A percentile compares a stretch with the other conserved stretches of the same genome.
These are phyloP conservation scores for Macrophomina tecta DNA, from an alignment of 2,329 filamentous ascomycete genomes.

Conservation along the genomic window DNA sequence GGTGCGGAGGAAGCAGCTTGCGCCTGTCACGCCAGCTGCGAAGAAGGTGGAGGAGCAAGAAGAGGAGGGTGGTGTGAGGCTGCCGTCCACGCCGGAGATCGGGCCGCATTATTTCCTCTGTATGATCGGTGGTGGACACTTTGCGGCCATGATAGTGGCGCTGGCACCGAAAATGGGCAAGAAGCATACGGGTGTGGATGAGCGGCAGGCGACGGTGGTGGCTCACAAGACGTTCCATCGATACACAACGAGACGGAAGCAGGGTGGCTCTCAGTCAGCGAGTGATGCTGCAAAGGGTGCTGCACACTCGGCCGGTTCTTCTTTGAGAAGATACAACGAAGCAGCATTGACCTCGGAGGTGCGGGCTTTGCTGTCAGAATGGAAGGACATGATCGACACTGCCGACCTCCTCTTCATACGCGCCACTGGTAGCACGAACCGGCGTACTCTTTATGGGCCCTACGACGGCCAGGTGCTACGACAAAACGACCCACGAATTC, in stretches of 20 bases:
- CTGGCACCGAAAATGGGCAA: conserved; percentile 80
- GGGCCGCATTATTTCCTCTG: conserved; percentile 92
- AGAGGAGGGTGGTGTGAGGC: conserved; percentile 63
- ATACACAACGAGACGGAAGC: conserved; percentile 94
- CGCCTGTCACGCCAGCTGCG: conserved; percentile 60
- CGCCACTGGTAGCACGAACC: conserved; percentile 85
- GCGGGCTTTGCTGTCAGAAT: conserved; percentile 77
- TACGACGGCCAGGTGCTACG: conserved; percentile 87
- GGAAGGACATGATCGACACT: conserved; percentile 84
- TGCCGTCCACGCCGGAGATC: conserved; percentile 63
- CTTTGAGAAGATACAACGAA: conserved; percentile 91
- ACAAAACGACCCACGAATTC: conserved; percentile 77
- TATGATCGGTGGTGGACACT: conserved; percentile 98
- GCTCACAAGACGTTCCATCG: conserved; percentile 98
- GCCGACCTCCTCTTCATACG: conserved; percentile 87
- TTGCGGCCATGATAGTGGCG: conserved; percentile 94
- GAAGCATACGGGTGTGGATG: conserved; percentile 71
- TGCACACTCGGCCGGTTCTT: conserved; percentile 91
- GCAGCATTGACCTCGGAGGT: conserved; percentile 89
- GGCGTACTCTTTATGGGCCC: conserved; percentile 85
- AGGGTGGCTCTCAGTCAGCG: conserved; percentile 92
- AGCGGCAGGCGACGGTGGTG: conserved; percentile 83
- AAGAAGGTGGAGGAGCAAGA: conserved; percentile 46
- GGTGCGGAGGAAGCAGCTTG: conserved; percentile 77
- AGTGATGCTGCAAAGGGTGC: conserved; percentile 94